These are phyloP conservation scores for Fusarium torreyae DNA, from an alignment of 2,329 filamentous ascomycete genomes.

Conservation along the genomic window DNA sequence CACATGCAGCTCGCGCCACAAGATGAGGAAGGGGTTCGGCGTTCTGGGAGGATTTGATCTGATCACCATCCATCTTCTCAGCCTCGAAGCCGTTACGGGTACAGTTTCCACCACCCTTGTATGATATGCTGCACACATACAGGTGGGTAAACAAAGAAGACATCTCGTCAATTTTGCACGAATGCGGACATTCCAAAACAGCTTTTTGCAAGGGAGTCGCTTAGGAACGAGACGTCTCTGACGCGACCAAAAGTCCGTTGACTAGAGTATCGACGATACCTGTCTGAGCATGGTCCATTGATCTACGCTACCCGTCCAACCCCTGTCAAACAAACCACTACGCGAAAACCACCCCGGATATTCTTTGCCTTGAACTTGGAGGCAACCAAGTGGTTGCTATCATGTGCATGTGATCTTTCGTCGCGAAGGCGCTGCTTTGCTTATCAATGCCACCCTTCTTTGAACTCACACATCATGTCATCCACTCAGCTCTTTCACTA, in stretches of 20 bases:
- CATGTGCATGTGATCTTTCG: conserved; percentile 31
- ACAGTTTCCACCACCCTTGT: conserved; percentile 54
- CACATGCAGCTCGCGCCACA: conserved; percentile 29
- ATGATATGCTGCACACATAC: neutral
- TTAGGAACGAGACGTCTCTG: neutral
- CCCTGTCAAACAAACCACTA: conserved; percentile 15
- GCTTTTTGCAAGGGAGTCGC: neutral
- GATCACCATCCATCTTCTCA: conserved; percentile 33
- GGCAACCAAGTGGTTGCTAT: neutral
- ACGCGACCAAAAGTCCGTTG: conserved; percentile 4
- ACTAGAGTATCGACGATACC: conserved; percentile 4
- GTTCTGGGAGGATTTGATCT: conserved; percentile 19
- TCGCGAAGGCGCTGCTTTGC: conserved; percentile 8
- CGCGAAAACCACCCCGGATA: conserved; percentile 9
- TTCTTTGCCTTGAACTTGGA: neutral
- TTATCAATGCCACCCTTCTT: conserved; percentile 1
- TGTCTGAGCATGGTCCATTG: conserved; percentile 10
- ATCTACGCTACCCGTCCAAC: conserved; percentile 26
- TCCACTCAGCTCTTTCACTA: neutral
- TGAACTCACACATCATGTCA: neutral
- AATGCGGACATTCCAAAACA: conserved; percentile 4
- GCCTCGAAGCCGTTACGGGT: conserved; percentile 25
- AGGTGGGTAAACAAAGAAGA: neutral
- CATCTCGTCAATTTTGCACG: neutral
- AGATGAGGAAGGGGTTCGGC: neutral